Base-by-base conservation (phyloP, 306 rosid genomes). In the Citrullus amarus region DNA sequence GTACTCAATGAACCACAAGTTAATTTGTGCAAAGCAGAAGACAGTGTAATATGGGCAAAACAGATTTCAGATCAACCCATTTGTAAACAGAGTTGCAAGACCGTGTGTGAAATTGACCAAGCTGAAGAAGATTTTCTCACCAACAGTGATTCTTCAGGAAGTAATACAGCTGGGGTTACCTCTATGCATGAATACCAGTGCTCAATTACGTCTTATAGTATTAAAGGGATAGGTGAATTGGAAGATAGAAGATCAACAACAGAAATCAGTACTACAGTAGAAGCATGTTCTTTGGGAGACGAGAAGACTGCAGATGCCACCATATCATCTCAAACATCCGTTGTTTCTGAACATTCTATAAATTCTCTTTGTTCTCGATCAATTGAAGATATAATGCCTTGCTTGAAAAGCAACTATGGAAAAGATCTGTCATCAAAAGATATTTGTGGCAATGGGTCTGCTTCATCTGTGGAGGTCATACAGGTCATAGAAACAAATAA, bases 61-160 rank as follows among this genome's bases (percentile, higher is more conserved):
- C 61, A 72, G 58, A 72, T 13, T 14, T 72, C 77, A 15, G 41
- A 72, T 48, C 59, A 72, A 39, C 44, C 73, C 55, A 34, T 54
- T 75, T 75, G 65, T 75, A 56, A 54, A 54, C 65, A 18, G 28
- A 55, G 65, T 75, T 74, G 63, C 78, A 32, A 16, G 44, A 9
- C 50, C 5, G 18, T 34, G 63, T 54, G 53, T 48, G 76, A 46
- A 48, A 48, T 38, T 13, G 39, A 48, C 39, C n/a, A 32, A 54
- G 30, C 30, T 18, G 50, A 75, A 32, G 65, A 17, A 75, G 59
- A 20, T 10, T 20, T 25, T 7, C 13, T 4, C 17, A 77, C 46
- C 25, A 75, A 17, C 34, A 75, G 79, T 30, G 77, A 82, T 73
- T 80, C 59, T 12, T 18, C 28, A 28, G 79, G 68, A 80, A 80